Conservation (phyloP, 768 basidiomycete genomes). For the Ramaria sp. region DNA sequence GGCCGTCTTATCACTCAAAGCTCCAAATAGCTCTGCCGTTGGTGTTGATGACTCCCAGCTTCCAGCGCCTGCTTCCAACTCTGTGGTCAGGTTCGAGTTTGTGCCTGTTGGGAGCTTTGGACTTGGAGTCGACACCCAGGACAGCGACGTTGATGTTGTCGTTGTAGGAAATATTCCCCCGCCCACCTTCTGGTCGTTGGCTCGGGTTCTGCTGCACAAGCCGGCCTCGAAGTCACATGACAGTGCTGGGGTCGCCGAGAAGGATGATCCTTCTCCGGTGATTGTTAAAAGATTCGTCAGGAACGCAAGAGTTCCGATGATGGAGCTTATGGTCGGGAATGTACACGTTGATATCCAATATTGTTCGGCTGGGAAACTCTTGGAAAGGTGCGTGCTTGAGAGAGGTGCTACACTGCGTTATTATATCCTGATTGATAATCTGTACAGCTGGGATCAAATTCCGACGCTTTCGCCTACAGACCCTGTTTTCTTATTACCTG, state of each 20-base stretch:
- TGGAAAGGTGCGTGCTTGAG: conserved; percentile 10
- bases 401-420: background rate
- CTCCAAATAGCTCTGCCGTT: background rate
- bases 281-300: conserved; percentile 14
- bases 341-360: conserved; percentile 18
- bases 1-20: background rate
- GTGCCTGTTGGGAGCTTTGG: conserved; percentile 16
- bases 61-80: background rate
- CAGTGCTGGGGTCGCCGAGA: background rate
- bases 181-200: conserved; percentile 14
- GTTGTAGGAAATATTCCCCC: conserved; percentile 16
- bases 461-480: conserved; percentile 6
- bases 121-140: conserved; percentile 11
- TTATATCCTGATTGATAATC: background rate
- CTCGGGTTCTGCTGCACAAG: background rate
- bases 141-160: conserved; percentile 16
- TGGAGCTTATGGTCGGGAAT: conserved; percentile 13
- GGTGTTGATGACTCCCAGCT: no score
- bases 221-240: background rate
- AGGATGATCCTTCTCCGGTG: background rate
- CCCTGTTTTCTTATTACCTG: conserved; percentile 13
- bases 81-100: conserved; percentile 7
- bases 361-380: conserved; percentile 12
- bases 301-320: conserved; percentile 16
- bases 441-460: conserved; percentile 12